These are phyloP conservation scores for Atkinsonella texensis DNA, from an alignment of 2,329 filamentous ascomycete species.

Conservation along the genomic window DNA sequence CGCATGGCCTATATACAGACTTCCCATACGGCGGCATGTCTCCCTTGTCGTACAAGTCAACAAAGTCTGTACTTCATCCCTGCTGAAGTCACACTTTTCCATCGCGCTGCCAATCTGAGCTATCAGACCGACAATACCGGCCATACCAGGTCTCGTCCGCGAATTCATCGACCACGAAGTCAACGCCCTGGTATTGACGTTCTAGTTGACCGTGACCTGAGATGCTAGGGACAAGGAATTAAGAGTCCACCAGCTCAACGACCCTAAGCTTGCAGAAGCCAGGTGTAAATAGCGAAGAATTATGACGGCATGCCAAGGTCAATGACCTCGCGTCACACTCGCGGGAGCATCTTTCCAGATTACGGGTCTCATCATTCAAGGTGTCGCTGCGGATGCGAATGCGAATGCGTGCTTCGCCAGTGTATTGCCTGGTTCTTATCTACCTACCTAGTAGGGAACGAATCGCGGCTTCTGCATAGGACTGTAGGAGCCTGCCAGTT, in stretches of 20 bases:
- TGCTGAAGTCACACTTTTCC: slow-evolving; percentile 26
- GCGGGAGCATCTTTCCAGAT: slow-evolving; percentile 31
- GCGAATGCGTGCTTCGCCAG: slow-evolving; percentile 42
- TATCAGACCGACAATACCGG: slow-evolving; percentile 44
- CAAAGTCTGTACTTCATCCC: slow-evolving; percentile 27
- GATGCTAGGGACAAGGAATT: slow-evolving; percentile 22
- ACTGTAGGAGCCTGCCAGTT: slow-evolving; percentile 26
- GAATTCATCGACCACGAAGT: slow-evolving; percentile 34
- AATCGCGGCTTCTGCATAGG: slow-evolving; percentile 33
- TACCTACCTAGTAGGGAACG: slow-evolving; percentile 22
- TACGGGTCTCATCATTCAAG: slow-evolving; percentile 32
- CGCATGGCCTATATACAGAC: slow-evolving; percentile 42
- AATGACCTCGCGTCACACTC: slow-evolving; percentile 18
- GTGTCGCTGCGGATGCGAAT: slow-evolving; percentile 36
- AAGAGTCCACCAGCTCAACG: slow-evolving; percentile 10
- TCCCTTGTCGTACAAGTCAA: slow-evolving; percentile 22
- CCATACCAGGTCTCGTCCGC: slow-evolving; percentile 35
- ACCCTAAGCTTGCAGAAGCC: slow-evolving; percentile 17
- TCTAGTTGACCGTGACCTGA: slow-evolving; percentile 25
- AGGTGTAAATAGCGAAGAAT: slow-evolving; percentile 27
- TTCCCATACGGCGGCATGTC: slow-evolving; percentile 29
- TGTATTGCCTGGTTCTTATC: slow-evolving; percentile 33
- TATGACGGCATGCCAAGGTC: slow-evolving; percentile 27
- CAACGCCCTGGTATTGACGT: slow-evolving; percentile 23
- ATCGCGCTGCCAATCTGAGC: slow-evolving; percentile 31